Conservation (phyloP, 108 stramenopile genomes). For the Aurantiochytrium sp. region DNA sequence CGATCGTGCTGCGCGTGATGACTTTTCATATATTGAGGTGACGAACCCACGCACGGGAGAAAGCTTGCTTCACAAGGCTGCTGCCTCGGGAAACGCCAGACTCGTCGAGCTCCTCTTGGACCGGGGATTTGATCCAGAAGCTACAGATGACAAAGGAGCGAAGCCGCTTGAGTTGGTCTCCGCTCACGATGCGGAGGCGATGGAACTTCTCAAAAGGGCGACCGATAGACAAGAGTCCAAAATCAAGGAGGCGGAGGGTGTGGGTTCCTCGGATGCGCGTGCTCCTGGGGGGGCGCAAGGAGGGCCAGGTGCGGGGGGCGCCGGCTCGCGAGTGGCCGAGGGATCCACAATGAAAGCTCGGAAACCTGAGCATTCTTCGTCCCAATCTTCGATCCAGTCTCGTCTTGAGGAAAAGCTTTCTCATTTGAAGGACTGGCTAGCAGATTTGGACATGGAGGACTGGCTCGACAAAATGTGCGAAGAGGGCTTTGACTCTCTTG, state of each 20-base stretch:
- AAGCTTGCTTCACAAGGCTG: neutral
- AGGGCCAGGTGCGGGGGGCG: neutral
- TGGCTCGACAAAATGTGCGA: conserved; percentile 11
- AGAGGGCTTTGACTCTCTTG: conserved; percentile 32
- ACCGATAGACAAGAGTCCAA: no score
- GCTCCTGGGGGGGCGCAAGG: no score
- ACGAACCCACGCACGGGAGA: neutral
- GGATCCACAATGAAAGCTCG: neutral
- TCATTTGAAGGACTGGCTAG: conserved; percentile 20
- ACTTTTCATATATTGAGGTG: neutral
- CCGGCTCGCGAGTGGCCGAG: neutral
- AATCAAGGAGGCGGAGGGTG: no score
- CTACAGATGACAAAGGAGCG: neutral
- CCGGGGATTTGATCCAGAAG: neutral
- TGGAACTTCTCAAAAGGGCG: neutral
- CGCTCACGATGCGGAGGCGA: neutral
- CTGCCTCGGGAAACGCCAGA: neutral
- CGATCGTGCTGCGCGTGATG: neutral
- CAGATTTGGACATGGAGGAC: neutral
- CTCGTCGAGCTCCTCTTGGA: neutral
- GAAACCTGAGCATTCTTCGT: neutral
- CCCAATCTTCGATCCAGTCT: neutral
- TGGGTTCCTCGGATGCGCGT: no score
- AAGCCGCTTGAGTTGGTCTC: neutral
- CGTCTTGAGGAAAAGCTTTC: neutral